Evolutionary conservation across 495 filamentous ascomycete species (phyloP).

Genomic region (Penicillium riverlandense): DNA sequence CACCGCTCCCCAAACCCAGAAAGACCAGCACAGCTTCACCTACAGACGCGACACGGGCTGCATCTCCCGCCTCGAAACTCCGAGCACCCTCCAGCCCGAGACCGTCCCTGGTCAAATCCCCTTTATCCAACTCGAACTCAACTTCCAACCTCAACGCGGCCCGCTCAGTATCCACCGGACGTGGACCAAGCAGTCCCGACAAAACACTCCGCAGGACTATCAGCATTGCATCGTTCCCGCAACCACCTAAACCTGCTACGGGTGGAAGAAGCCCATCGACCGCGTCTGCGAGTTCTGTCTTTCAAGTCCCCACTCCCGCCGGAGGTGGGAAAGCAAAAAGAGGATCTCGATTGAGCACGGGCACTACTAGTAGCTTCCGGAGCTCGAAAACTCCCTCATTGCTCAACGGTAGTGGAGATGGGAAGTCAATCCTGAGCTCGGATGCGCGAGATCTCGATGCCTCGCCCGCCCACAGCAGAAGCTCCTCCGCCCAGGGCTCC

Average conservation of each 20-base stretch:
- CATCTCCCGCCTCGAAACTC: conserved; percentile 46
- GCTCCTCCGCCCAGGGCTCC: conserved; percentile 82
- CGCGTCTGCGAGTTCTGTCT: conserved; percentile 28
- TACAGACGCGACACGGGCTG: conserved; percentile 37
- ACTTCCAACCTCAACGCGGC: conserved; percentile 30
- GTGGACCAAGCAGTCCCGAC: conserved; percentile 37
- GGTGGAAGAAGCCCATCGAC: conserved; percentile 32
- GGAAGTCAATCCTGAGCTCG: conserved; percentile 56
- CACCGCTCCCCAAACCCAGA: conserved; percentile 67
- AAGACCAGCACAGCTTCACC: conserved; percentile 47
- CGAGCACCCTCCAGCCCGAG: conserved; percentile 58
- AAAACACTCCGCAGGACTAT: conserved; percentile 75
- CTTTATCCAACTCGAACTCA: conserved; percentile 33
- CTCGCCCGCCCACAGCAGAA: conserved; percentile 80
- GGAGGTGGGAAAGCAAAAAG: conserved; percentile 24
- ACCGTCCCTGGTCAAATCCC: conserved; percentile 45
- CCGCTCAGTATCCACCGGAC: conserved; percentile 31
- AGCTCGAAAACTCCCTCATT: conserved; percentile 60
- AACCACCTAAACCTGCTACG: conserved; percentile 59
- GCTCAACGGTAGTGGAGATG: conserved; percentile 71
- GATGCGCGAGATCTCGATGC: conserved; percentile 61
- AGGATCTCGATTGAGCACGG: conserved; percentile 32
- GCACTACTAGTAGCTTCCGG: conserved; percentile 38
- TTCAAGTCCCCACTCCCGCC: conserved; percentile 17
- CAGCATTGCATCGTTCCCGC: conserved; percentile 89